Conservation (phyloP, 495 filamentous ascomycete genomes). For the Aspergillus sclerotiicarbonarius region DNA sequence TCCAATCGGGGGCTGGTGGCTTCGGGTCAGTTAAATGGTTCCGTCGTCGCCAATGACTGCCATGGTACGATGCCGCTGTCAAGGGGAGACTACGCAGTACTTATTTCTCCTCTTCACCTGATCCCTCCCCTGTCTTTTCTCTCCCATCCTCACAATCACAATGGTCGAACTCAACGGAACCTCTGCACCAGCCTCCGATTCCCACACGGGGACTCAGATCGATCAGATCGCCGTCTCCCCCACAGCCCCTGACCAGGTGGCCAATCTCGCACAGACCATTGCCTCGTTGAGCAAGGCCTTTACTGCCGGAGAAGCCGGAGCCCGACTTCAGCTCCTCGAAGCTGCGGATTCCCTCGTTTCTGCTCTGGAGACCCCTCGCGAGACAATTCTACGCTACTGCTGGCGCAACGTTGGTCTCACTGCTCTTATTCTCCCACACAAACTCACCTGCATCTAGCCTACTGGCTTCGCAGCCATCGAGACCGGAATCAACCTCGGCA, state of each 20-base stretch:
- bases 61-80: no score
- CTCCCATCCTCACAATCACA: no score
- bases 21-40: no score
- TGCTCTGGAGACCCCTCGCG: constrained; percentile 13
- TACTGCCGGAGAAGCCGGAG: not conserved
- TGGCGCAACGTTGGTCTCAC: not conserved
- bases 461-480: constrained; percentile 6
- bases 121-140: no score
- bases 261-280: not conserved
- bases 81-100: no score
- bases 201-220: not conserved
- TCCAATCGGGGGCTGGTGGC: no score
- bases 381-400: constrained; percentile 6
- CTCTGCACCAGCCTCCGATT: no score
- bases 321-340: constrained; percentile 9
- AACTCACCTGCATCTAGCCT: not conserved
- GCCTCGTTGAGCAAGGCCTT: not conserved
- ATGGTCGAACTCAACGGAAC: no score
- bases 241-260: not conserved
- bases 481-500: not conserved
- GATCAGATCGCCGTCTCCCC: not conserved
- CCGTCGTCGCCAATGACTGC: no score
- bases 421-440: not conserved
- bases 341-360: not conserved
- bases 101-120: no score